Conservation (phyloP, 129 eudicot species). For the Arctium minus region DNA sequence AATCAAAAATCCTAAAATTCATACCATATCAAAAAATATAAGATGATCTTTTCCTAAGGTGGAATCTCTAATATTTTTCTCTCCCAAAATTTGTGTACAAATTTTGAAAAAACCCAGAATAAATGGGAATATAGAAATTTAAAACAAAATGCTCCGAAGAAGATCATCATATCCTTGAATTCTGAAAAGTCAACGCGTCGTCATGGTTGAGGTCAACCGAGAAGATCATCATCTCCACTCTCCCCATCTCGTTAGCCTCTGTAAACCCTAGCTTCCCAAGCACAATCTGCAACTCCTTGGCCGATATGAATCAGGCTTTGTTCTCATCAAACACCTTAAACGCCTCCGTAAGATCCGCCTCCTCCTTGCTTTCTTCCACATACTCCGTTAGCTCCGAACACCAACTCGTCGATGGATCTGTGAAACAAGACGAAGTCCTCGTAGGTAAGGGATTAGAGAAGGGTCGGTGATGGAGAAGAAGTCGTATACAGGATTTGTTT, state of each 20-base stretch:
- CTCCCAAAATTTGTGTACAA: too few relatives aligned
- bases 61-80: too few relatives aligned
- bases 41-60: too few relatives aligned
- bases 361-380: constrained; percentile 28
- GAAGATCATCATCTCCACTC: constrained; percentile 70
- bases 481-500: too few relatives aligned
- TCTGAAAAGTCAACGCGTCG: constrained; percentile 64
- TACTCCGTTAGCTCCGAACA: constrained; percentile 23
- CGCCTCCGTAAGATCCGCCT: constrained; percentile 62
- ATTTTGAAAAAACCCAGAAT: too few relatives aligned
- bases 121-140: too few relatives aligned
- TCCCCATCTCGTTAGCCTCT: constrained; percentile 49
- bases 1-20: too few relatives aligned
- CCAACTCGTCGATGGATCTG: constrained; percentile 40
- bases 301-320: constrained; percentile 78
- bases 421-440: constrained; percentile 61
- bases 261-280: constrained; percentile 58
- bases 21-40: too few relatives aligned
- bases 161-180: constrained; percentile 73
- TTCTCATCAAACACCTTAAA: constrained; percentile 78
- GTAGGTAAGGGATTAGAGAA: constrained; percentile 20
- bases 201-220: constrained; percentile 66
- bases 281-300: constrained; percentile 63
- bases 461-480: too few relatives aligned
- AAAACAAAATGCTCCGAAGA: too few relatives aligned